Evolutionary conservation across 2,329 filamentous ascomycete genomes (phyloP).

Genomic region (Fusarium sp.): DNA sequence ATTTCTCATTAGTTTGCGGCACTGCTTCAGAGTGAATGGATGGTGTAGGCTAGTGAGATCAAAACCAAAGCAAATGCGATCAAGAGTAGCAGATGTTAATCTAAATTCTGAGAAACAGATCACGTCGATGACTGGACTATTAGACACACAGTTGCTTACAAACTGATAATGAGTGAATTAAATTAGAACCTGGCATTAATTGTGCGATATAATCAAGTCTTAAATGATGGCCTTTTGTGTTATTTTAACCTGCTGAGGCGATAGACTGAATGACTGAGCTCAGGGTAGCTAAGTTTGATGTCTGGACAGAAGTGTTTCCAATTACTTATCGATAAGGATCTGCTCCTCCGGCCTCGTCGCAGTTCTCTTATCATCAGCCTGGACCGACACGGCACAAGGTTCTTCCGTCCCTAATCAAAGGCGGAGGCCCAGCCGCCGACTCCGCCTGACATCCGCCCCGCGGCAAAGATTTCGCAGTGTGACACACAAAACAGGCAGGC

Average conservation of each 20-base stretch:
- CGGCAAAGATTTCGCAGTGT: constrained; percentile 22
- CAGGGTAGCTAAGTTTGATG: neutral
- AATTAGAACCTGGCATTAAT: too few relatives aligned
- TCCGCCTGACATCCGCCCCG: constrained; percentile 21
- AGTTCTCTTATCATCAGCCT: neutral
- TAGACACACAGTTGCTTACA: accelerated
- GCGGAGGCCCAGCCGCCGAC: constrained; percentile 22
- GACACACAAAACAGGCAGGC: neutral
- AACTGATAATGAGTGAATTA: neutral
- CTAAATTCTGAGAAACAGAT: too few relatives aligned
- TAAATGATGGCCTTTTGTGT: neutral
- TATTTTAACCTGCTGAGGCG: accelerated
- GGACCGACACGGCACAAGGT: neutral
- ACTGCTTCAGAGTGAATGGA: too few relatives aligned
- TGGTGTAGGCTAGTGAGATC: too few relatives aligned
- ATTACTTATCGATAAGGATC: accelerated
- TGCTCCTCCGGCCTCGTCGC: too few relatives aligned
- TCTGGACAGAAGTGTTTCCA: neutral
- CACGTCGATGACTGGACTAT: neutral
- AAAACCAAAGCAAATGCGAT: too few relatives aligned
- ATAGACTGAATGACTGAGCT: neutral
- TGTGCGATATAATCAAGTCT: too few relatives aligned
- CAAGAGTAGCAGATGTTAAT: too few relatives aligned
- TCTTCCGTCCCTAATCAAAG: neutral
- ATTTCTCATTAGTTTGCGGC: accelerated